Evolutionary conservation across 2,329 filamentous ascomycete genomes (phyloP).

Genomic region (Bimuria novae-zelandiae): DNA sequence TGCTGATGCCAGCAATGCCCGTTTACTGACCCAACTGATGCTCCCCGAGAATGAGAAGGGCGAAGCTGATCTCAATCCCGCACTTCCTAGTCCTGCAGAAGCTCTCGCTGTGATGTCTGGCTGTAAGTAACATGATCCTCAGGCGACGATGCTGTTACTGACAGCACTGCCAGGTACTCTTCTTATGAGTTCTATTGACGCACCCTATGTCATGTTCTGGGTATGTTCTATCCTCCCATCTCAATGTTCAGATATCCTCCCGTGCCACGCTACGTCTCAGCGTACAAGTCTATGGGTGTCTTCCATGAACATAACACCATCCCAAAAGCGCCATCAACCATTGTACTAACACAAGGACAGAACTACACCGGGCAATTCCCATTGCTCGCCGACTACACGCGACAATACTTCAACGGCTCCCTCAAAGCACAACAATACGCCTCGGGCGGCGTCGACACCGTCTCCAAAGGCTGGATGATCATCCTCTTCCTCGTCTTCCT

Average conservation of each 20-base stretch:
- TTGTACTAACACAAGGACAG: constrained; percentile 9
- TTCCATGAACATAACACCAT: too few species aligned
- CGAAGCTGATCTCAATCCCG: constrained; percentile 50
- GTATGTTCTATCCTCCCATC: constrained; percentile 18
- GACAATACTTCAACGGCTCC: constrained; percentile 66
- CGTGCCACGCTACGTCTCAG: too few species aligned
- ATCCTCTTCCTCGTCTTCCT: constrained; percentile 68
- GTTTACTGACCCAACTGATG: constrained; percentile 52
- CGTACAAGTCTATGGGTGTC: too few species aligned
- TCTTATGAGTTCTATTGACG: constrained; percentile 61
- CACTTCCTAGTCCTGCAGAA: constrained; percentile 72
- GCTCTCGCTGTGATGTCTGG: constrained; percentile 72
- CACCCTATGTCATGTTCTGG: constrained; percentile 63
- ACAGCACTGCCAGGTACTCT: constrained; percentile 53
- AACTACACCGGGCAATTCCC: constrained; percentile 37
- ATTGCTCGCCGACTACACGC: constrained; percentile 51
- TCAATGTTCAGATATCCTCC: too few species aligned
- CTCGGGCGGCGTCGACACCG: constrained; percentile 63
- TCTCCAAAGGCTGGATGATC: constrained; percentile 70
- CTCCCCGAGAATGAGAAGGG: constrained; percentile 28
- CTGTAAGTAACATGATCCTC: constrained; percentile 41
- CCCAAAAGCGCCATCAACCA: too few species aligned
- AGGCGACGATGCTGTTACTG: neutral
- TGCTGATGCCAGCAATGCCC: constrained; percentile 50
- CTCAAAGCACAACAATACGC: constrained; percentile 71